phyloP scores from a whole-genome alignment of 148 eudicot species.

The Talinum fruticosum region DNA sequence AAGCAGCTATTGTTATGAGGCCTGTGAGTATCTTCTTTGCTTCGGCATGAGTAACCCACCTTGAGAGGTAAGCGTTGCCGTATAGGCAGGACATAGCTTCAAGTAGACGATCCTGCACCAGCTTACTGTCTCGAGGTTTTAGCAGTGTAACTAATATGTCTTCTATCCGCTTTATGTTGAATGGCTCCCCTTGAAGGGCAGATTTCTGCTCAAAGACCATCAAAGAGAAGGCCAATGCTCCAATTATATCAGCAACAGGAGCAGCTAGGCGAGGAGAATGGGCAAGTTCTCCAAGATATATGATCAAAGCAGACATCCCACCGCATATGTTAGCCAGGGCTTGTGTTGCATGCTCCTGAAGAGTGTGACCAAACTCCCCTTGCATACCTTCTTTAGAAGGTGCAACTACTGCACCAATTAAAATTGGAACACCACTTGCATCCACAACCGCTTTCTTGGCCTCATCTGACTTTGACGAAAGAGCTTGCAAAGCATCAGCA shows the following conservation, averaged over 20 bases:
- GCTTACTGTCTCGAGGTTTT: constrained; percentile 61
- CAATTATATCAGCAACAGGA: constrained; percentile 75
- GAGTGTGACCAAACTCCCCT: constrained; percentile 64
- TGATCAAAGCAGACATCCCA: constrained; percentile 64
- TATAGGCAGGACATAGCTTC: constrained; percentile 90
- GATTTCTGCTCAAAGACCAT: constrained; percentile 53
- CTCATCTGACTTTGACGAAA: constrained; percentile 54
- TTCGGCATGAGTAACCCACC: constrained; percentile 46
- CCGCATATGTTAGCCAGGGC: constrained; percentile 78
- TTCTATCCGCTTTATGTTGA: constrained; percentile 51
- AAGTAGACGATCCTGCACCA: constrained; percentile 70
- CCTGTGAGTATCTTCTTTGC: constrained; percentile 65
- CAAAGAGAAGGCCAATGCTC: constrained; percentile 73
- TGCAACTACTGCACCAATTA: constrained; percentile 72
- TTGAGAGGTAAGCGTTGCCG: constrained; percentile 52
- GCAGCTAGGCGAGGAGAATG: constrained; percentile 63
- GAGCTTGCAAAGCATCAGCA: constrained; percentile 81
- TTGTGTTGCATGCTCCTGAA: constrained; percentile 65
- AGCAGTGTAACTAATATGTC: constrained; percentile 47
- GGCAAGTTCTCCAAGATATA: constrained; percentile 71
- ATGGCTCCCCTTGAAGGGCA: constrained; percentile 42
- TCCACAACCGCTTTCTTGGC: constrained; percentile 65
- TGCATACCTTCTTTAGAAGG: constrained; percentile 86
- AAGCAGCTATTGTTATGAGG: constrained; percentile 59
- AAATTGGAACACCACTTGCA: constrained; percentile 63